Conservation (phyloP, 1,284 basidiomycete genomes). For the Trametes hirsuta region DNA sequence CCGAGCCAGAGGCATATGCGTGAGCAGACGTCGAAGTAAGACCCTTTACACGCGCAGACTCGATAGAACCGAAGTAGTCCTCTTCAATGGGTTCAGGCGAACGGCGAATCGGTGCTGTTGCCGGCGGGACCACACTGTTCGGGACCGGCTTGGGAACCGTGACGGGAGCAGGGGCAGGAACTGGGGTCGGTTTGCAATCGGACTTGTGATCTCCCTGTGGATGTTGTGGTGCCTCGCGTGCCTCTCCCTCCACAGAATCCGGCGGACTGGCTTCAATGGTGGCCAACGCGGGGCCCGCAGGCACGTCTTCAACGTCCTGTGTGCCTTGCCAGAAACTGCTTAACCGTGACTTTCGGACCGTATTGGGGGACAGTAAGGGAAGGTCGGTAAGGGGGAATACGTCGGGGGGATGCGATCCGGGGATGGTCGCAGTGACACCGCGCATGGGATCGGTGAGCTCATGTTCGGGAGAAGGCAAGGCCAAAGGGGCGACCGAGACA, state of each 20-base stretch:
- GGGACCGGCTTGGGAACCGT: conserved; percentile 13
- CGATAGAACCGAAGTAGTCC: conserved; percentile 37
- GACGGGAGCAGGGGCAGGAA: not conserved
- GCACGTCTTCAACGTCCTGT: conserved; percentile 45
- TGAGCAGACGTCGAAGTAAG: not conserved
- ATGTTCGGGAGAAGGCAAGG: conserved; percentile 84
- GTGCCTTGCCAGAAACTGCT: conserved; percentile 75
- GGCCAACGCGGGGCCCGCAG: conserved; percentile 14
- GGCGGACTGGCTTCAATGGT: conserved; percentile 36
- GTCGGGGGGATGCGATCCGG: conserved; percentile 57
- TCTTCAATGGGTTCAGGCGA: conserved; percentile 25
- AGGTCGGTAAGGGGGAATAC: conserved; percentile 11
- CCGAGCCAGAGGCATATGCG: not conserved
- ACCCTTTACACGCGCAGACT: conserved; percentile 8
- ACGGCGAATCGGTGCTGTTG: conserved; percentile 32
- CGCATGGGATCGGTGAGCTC: conserved; percentile 87
- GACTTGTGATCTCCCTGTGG: not conserved
- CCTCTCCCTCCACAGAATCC: conserved; percentile 12
- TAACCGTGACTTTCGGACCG: conserved; percentile 55
- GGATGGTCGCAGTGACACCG: conserved; percentile 65
- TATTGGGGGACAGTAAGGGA: conserved; percentile 48
- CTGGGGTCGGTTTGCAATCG: not conserved
- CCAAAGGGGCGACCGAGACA: conserved; percentile 76
- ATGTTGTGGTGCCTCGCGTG: not conserved
- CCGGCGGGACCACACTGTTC: conserved; percentile 27